Percentiles rank a stretch among this genome's conserved stretches.
Evolutionary conservation across 2,329 filamentous ascomycete genomes (phyloP).

Genomic region (Penicillium sp.): DNA sequence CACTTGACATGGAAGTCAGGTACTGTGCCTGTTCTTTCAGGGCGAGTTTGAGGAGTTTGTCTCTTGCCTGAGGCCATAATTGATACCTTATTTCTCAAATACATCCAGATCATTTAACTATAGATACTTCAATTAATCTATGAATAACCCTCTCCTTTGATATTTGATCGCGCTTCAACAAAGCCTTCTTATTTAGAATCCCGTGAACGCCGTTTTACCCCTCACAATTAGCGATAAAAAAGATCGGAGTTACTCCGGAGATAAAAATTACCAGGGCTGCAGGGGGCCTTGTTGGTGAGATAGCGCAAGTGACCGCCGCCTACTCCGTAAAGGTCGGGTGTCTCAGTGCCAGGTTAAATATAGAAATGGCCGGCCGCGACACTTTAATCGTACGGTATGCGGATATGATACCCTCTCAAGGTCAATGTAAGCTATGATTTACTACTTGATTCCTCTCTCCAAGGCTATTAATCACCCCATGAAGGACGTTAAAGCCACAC

Average conservation of each 20-base stretch:
- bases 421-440: neutral
- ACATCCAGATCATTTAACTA: no score
- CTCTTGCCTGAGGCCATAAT: neutral
- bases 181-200: no score
- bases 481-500: neutral
- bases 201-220: no score
- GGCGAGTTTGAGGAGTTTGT: neutral
- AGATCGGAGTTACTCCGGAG: no score
- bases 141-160: no score
- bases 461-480: no score
- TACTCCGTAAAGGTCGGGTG: neutral
- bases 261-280: no score
- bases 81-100: neutral
- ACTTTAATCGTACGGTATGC: neutral
- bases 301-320: neutral
- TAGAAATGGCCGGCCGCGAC: neutral
- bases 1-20: conserved; percentile 1
- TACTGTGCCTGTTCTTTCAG: neutral
- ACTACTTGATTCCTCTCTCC: neutral
- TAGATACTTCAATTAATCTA: no score
- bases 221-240: no score
- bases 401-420: neutral
- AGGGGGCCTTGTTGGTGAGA: neutral
- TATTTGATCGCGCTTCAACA: no score
- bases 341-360: neutral